These are phyloP conservation scores for Diospyros lotus DNA, from an alignment of 148 eudicot species.

Conservation along the genomic window DNA sequence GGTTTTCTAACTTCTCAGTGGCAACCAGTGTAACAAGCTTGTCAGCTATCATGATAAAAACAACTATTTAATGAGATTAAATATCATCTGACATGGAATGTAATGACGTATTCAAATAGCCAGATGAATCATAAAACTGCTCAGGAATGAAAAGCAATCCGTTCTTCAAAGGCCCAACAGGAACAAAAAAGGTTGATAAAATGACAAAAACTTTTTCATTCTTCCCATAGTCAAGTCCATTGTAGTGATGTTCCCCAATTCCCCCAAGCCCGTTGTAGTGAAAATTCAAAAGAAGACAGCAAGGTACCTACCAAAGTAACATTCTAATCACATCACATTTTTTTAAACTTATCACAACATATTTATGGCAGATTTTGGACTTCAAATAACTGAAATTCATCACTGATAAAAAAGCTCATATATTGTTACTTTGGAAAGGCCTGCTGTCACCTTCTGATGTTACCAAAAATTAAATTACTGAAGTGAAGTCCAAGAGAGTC, in stretches of 20 bases:
- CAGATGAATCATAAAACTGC: not conserved
- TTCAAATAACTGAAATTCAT: not conserved
- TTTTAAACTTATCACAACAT: not conserved
- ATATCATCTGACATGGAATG: too few species aligned
- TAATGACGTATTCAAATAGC: not conserved
- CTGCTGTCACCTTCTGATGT: conserved; percentile 50
- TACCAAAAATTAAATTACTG: conserved; percentile 45
- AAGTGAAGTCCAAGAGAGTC: conserved; percentile 81
- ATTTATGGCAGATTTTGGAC: not conserved
- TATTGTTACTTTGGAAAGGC: not conserved
- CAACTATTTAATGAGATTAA: too few species aligned
- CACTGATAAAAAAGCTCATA: not conserved
- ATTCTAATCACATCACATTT: not conserved
- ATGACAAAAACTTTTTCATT: too few species aligned
- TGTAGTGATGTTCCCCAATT: not conserved
- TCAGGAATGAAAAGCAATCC: too few species aligned
- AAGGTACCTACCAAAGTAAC: not conserved
- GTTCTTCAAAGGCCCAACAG: too few species aligned
- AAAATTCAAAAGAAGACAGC: not conserved
- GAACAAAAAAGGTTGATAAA: not conserved
- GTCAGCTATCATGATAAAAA: too few species aligned
- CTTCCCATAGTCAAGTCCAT: not conserved
- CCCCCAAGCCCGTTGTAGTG: too few species aligned
- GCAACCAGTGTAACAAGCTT: not conserved
- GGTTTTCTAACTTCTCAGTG: not conserved